Percentiles rank a stretch among this genome's conserved stretches.
Evolutionary conservation across 2,329 filamentous ascomycete species (phyloP).

Genomic region (Chaetomium globosum): DNA sequence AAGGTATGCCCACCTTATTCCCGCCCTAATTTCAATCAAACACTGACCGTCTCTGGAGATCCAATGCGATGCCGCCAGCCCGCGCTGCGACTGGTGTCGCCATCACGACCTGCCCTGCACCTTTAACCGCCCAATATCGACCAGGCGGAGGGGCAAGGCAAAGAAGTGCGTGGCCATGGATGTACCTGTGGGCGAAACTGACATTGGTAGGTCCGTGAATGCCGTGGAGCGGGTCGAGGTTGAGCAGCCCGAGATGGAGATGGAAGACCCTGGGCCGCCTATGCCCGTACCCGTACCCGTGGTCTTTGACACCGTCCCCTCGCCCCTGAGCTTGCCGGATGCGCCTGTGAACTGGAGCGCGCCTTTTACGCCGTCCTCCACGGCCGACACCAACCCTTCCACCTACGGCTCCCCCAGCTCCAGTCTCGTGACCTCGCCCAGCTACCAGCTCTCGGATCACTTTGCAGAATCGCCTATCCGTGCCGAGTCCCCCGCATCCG

Average conservation of each 20-base stretch:
- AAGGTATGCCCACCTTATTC: conserved; percentile 45
- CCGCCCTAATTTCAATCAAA: conserved; percentile 3
- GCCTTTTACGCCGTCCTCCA: conserved; percentile 13
- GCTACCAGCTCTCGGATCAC: conserved; percentile 18
- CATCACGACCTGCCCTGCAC: conserved; percentile 53
- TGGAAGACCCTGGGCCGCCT: neutral
- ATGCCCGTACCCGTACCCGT: neutral
- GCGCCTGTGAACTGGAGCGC: conserved; percentile 5
- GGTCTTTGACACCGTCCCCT: conserved; percentile 3
- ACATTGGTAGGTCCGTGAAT: neutral
- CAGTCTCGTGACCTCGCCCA: conserved; percentile 4
- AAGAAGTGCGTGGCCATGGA: conserved; percentile 18
- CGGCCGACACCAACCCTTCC: conserved; percentile 7
- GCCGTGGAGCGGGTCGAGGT: neutral
- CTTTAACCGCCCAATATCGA: conserved; percentile 42
- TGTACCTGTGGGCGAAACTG: neutral
- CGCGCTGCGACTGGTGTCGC: conserved; percentile 54
- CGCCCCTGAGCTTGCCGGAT: conserved; percentile 6
- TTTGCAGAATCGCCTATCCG: conserved; percentile 16
- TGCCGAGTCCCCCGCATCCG: conserved; percentile 10
- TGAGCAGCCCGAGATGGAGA: neutral
- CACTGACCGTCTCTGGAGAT: conserved; percentile 41
- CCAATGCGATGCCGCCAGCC: conserved; percentile 51
- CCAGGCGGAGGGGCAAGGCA: conserved; percentile 20
- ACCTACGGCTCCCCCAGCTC: conserved; percentile 10